Evolutionary conservation across 495 filamentous ascomycete species (phyloP), one percentile per base, ranked within the genome.

Genomic region (Aspergillus saccharolyticus): DNA sequence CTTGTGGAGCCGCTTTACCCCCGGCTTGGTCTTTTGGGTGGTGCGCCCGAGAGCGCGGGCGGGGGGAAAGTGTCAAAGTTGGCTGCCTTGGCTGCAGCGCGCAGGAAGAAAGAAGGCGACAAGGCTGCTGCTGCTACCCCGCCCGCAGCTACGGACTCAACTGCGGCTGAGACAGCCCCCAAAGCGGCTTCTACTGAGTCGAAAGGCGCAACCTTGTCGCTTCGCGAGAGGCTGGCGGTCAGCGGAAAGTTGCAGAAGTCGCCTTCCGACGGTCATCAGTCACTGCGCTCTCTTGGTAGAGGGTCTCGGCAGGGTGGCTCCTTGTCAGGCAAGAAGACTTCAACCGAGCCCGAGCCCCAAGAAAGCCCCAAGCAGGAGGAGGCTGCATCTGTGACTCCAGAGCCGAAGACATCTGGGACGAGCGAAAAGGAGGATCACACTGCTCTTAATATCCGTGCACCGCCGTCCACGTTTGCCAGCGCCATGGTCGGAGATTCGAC

Each of bases 11-110:
- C 87, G 4, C 61, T 83, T 4, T 78, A 74, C 52, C 85, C 83
- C 46, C 79, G 73, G 25, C 68, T 79, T 46, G 82, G 87, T 8
- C 78, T 98, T 9, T 72, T 94, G 17, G 94, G 94, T 19, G 94
- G 95, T 19, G 83, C 88, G 2, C 64, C 78, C 12, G 74, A 82
- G n/a, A 63, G 53, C 48, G 72, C 82, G 17, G 64, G 53, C 48
- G 72, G 67, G 9, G 77, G 73, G 5, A 96, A 95, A 64, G 80
- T 88, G 66, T 96, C 93, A 12, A 98, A 97, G 66, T 77, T 97
- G 25, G 91, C 94, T 57, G 86, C 87, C 44, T 76, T 97, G 18
- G 93, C 93, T 56, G 91, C 90, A n/a, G 85, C 88, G 19, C 83
- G 91, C 50, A 95, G 92, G 73, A 91, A 90, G 70, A 85, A 88